phyloP scores from a whole-genome alignment of 129 eudicot species.

The Pittosporum tobira region DNA sequence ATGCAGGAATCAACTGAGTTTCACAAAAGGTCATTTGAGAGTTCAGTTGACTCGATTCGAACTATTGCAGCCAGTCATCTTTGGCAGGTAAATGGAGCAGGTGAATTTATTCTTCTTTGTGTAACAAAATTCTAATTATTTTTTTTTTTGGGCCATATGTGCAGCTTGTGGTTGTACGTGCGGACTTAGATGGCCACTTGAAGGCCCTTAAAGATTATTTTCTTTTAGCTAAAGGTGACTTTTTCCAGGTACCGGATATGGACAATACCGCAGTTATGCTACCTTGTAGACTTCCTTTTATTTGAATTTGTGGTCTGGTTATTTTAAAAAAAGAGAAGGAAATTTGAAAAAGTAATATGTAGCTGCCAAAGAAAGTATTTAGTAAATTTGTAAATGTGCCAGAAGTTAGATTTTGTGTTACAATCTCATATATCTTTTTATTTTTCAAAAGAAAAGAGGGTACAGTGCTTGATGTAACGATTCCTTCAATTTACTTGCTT shows the following conservation, averaged over 20 bases:
- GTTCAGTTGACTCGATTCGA: constrained; percentile 74
- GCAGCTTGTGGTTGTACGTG: constrained; percentile 99
- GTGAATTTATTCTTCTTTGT: constrained; percentile 1
- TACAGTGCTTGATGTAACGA: no score
- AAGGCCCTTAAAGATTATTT: constrained; percentile 95
- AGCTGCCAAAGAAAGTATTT: not conserved
- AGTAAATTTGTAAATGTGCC: not conserved
- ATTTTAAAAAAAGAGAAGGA: not conserved
- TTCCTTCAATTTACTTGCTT: not conserved
- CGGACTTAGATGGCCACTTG: constrained; percentile 87
- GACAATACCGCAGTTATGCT: constrained; percentile 3
- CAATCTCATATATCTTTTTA: no score
- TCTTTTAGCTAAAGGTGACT: constrained; percentile 95
- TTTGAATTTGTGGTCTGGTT: not conserved
- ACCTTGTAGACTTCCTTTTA: not conserved
- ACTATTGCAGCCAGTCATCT: constrained; percentile 97
- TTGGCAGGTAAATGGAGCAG: constrained; percentile 73
- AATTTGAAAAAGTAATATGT: not conserved
- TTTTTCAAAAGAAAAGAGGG: not conserved
- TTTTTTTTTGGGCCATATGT: not conserved
- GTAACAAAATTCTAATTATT: not conserved
- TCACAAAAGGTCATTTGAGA: constrained; percentile 86
- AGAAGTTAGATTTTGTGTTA: no score
- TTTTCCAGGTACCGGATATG: constrained; percentile 74
- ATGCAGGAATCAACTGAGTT: constrained; percentile 88